Base-by-base conservation (phyloP, 1,139 yeast genomes). In the Kazachstania sp. region DNA sequence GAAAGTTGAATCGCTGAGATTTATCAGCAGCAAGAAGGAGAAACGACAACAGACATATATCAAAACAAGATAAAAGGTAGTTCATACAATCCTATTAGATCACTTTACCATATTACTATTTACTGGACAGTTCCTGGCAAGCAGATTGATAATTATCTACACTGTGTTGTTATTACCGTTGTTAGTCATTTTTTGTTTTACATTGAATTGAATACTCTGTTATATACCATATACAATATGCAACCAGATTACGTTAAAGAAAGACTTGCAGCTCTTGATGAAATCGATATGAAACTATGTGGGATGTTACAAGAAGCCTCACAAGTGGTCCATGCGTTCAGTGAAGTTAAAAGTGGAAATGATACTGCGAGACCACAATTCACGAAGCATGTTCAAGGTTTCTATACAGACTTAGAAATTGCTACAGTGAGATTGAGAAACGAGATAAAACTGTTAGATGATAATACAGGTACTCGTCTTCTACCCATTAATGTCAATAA, bases 291-390 rank as follows among this genome's bases (percentile, higher is more conserved):
- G 50, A 63, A 65, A 51, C 65, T 73, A 29, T 66, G 72, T 38
- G 52, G 67, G 26, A 57, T 72, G 47, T 51, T 72, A 23, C 67
- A 66, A 36, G 61, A 64, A 29, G 74, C 74, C 1, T 65, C 75
- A 1, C 61, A 59, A 26, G 68, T 72, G 1, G 66, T 71, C 3
- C 67, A 60, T 37, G 62, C 72, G 4, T 55, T 60, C 39, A 54
- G 56, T 23, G 65, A 62, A 38, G 49, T 63, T 42, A 63, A 63
- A 47, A 53, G 54, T 30, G 66, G 66, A 5, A 57, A 58, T 41
- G 54, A 52, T 12, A 51, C 49, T 9, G 46, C 60, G 44, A 58
- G 55, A 50, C 58, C 64, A 12, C 61, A 57, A 37, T 62, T 63
- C 37, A 55, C 58, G 23, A 54, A 54, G 39, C 63, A 63, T 45